Evolutionary conservation across 2,329 filamentous ascomycete genomes (phyloP).

Genomic region (Penicillium hordei): DNA sequence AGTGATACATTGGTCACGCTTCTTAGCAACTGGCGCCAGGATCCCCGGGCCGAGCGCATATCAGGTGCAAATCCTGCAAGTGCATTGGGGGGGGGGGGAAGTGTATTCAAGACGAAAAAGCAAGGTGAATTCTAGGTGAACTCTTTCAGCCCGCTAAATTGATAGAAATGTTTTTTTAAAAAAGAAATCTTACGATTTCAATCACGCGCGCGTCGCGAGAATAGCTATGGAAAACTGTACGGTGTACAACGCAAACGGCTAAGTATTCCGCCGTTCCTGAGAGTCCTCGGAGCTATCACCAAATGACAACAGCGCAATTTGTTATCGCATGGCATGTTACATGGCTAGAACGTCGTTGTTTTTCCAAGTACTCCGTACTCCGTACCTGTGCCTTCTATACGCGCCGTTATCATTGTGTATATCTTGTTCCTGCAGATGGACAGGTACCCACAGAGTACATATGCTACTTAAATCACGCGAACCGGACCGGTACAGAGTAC

Average conservation of each 20-base stretch:
- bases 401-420: not conserved
- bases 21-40: constrained; percentile 27
- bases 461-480: not conserved
- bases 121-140: constrained; percentile 1
- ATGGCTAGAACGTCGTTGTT: not conserved
- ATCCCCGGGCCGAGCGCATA: constrained; percentile 23
- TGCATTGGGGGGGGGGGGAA: not conserved
- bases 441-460: constrained; percentile 1
- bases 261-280: constrained; percentile 13
- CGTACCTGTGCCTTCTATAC: not conserved
- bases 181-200: not conserved
- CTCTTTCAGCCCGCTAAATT: not conserved
- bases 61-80: constrained; percentile 28
- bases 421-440: constrained; percentile 9
- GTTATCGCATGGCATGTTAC: constrained; percentile 13
- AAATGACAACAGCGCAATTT: constrained; percentile 10
- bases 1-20: constrained; percentile 27
- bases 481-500: not conserved
- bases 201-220: constrained; percentile 11
- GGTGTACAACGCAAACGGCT: constrained; percentile 8
- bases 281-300: constrained; percentile 1
- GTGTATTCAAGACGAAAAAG: constrained; percentile 1
- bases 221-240: not conserved
- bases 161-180: not conserved
- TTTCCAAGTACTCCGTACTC: not conserved